Evolutionary conservation across 257 asterid genomes (phyloP).

Genomic region (Verbena officinalis): DNA sequence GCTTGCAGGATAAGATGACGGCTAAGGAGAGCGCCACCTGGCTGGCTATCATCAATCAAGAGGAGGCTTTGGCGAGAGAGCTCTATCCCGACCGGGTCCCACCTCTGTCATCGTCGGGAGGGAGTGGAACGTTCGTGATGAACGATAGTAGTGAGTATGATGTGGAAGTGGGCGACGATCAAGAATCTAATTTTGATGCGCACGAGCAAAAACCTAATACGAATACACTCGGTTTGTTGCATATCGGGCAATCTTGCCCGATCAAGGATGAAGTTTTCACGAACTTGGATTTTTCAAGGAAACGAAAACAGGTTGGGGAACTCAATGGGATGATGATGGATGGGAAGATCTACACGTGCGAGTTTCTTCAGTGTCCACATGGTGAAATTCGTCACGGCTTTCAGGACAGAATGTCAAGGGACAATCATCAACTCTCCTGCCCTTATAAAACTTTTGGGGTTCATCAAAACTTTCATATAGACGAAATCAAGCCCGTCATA

Average conservation of each 20-base stretch:
- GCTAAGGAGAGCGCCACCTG: slow-evolving; percentile 75
- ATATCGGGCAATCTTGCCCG: slow-evolving; percentile 20
- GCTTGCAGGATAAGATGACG: slow-evolving; percentile 67
- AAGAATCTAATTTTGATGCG: slow-evolving; percentile 42
- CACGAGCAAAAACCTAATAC: slow-evolving; percentile 56
- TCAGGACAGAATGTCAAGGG: slow-evolving; percentile 60
- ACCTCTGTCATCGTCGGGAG: slow-evolving; percentile 38
- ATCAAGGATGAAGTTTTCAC: slow-evolving; percentile 39
- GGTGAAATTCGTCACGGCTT: slow-evolving; percentile 67
- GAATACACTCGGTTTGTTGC: slow-evolving; percentile 39
- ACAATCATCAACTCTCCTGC: slow-evolving; percentile 81
- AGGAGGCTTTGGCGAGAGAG: slow-evolving; percentile 60
- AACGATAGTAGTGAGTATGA: slow-evolving; percentile 58
- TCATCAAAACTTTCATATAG: slow-evolving; percentile 40
- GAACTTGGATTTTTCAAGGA: slow-evolving; percentile 49
- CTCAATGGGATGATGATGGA: slow-evolving; percentile 40
- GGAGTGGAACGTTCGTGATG: slow-evolving; percentile 38
- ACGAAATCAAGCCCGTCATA: slow-evolving; percentile 59
- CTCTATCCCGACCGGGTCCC: slow-evolving; percentile 53
- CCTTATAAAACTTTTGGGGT: slow-evolving; percentile 51
- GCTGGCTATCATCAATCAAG: slow-evolving; percentile 60
- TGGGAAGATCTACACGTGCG: slow-evolving; percentile 68
- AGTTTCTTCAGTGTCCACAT: slow-evolving; percentile 71
- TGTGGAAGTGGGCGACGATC: slow-evolving; percentile 43
- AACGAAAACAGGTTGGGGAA: slow-evolving; percentile 44